Base-by-base conservation (phyloP, 352 stramenopile genomes). In the Phytophthora sansomeana region DNA sequence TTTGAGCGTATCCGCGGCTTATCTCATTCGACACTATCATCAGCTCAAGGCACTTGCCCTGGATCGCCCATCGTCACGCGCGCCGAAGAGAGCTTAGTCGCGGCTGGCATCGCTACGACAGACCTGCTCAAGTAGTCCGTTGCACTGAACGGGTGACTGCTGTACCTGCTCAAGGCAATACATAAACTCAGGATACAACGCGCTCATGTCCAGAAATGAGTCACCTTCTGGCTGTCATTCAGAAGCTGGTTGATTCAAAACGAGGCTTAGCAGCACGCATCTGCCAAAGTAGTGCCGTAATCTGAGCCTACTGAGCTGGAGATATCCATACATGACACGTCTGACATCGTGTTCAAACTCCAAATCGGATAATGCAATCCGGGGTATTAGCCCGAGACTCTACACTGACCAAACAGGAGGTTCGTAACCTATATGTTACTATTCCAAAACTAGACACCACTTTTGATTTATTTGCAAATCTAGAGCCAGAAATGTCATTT, bases 1-100 rank as follows among this genome's bases (percentile, higher is more conserved):
- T 2, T 29, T 51, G 14, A 52, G 29, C 16, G 30, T 52, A 10
- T 42, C 42, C 21, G 51, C 54, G 10, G 26, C 42, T 4, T 53
- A 62, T 24, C 44, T 62, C 6, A 19, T 53, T 7, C 16, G 41
- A 7, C 54, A 62, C 7, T 61, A 61, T 21, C 57, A 44, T 3
- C 46, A 65, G 35, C 36, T 52, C 7, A 65, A 65, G 38, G 57
- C 35, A 10, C 35, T 65, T 5, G 38, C 48, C 24, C 33, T 36
- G 17, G 9, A 7, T 14, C 38, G 4, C n/a, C 47, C 0, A 29
- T 58, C 36, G 38, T 58, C 9, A 10, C 9, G 13, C 47, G 26
- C 28, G 19, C 24, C 4, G 47, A 55, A 33, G 24, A 56, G 17
- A 52, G 57, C 57, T 16, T 50, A n/a, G 9, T 0, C 1, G 13